Percentiles rank a stretch among this genome's conserved stretches.
Evolutionary conservation across 495 filamentous ascomycete species (phyloP).

Genomic region (Penicillium coffeae): DNA sequence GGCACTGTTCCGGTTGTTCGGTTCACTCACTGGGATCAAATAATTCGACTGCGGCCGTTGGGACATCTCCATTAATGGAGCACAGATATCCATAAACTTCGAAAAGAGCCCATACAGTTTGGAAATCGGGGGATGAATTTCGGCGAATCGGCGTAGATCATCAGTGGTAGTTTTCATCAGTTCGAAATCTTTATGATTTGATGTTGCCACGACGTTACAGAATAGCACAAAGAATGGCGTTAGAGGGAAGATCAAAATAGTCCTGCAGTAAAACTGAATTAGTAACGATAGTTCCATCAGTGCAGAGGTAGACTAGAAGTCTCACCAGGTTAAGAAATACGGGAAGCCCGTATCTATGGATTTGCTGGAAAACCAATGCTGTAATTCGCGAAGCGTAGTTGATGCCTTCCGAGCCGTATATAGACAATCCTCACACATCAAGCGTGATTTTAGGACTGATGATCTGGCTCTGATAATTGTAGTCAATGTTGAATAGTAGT

Average conservation of each 20-base stretch:
- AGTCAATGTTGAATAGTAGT: slow-evolving; percentile 25
- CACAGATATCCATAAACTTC: slow-evolving; percentile 26
- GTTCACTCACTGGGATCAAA: not conserved
- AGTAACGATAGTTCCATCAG: not conserved
- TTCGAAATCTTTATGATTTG: slow-evolving; percentile 26
- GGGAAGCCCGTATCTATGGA: slow-evolving; percentile 22
- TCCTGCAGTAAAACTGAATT: slow-evolving; percentile 14
- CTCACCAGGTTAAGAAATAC: slow-evolving; percentile 31
- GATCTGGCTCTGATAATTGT: slow-evolving; percentile 25
- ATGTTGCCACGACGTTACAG: slow-evolving; percentile 31
- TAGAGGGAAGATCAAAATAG: slow-evolving; percentile 28
- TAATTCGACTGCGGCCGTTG: not conserved
- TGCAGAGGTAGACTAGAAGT: not conserved
- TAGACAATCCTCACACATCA: slow-evolving; percentile 28
- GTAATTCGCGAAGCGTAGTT: slow-evolving; percentile 19
- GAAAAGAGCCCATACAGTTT: slow-evolving; percentile 28
- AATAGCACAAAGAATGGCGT: slow-evolving; percentile 33
- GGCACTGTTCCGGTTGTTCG: not conserved
- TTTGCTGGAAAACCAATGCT: slow-evolving; percentile 17
- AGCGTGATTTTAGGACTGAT: slow-evolving; percentile 18
- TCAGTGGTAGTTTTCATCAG: slow-evolving; percentile 28
- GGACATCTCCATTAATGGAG: slow-evolving; percentile 16
- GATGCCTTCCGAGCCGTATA: slow-evolving; percentile 24
- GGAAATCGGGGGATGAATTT: slow-evolving; percentile 21
- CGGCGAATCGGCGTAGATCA: slow-evolving; percentile 23